phyloP scores from a whole-genome alignment of 208 protist genomes.

The Spironucleus salmonicida region DNA sequence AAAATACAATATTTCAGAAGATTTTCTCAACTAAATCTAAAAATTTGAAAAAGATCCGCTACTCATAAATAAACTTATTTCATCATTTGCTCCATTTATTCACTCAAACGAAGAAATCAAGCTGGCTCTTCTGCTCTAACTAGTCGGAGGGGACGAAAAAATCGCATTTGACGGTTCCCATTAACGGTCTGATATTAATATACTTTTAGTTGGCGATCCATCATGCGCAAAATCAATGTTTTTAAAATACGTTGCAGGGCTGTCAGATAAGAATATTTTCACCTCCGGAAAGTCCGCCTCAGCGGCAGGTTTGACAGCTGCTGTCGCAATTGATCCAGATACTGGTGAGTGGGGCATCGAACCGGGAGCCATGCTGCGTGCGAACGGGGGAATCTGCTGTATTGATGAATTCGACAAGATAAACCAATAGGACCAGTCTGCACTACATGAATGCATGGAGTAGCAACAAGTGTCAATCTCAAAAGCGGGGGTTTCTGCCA shows the following conservation, averaged over 20 bases:
- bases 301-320: conserved; percentile 81
- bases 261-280: conserved; percentile 81
- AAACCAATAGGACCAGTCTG: conserved; percentile 87
- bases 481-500: conserved; percentile 82
- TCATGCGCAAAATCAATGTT: conserved; percentile 96
- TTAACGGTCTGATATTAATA: conserved; percentile 93
- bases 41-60: conserved; percentile 37
- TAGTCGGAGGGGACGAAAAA: conserved; percentile 95
- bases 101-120: conserved; percentile 93
- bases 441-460: conserved; percentile 99
- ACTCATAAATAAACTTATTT: conserved; percentile 31
- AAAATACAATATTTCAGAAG: too few relatives aligned
- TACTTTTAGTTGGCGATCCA: conserved; percentile 94
- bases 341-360: conserved; percentile 96
- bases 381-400: conserved; percentile 97
- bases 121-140: conserved; percentile 83
- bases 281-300: conserved; percentile 86
- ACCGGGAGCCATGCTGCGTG: conserved; percentile 97
- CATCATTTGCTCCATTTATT: conserved; percentile 60
- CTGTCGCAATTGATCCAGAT: conserved; percentile 86
- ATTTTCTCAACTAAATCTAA: too few relatives aligned
- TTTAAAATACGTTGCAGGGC: conserved; percentile 78
- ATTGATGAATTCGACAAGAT: conserved; percentile 99
- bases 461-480: conserved; percentile 98
- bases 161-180: conserved; percentile 68